A percentile compares a stretch with the other conserved stretches of the same genome.
Evolutionary conservation across 1,284 basidiomycete genomes (phyloP).

Genomic region (Peniophora sp.): DNA sequence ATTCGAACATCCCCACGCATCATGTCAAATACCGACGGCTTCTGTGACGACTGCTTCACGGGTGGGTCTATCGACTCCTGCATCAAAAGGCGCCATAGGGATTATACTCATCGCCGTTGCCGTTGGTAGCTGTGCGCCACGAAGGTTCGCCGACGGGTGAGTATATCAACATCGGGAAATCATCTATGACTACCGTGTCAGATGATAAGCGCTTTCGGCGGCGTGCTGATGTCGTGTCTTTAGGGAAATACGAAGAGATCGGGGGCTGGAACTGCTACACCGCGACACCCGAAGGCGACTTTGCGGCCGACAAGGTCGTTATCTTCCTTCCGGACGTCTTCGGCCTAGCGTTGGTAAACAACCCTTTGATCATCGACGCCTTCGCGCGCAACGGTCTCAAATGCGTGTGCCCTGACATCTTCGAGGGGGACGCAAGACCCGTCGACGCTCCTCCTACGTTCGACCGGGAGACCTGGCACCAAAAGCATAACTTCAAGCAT

Average conservation of each 20-base stretch:
- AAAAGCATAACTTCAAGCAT: neutral
- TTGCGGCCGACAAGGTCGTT: slow-evolving; percentile 43
- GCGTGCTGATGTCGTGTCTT: neutral
- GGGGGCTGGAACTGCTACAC: slow-evolving; percentile 12
- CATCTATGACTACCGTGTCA: neutral
- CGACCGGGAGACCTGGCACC: neutral
- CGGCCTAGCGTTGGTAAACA: slow-evolving; percentile 19
- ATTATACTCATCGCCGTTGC: too few relatives aligned
- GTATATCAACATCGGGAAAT: neutral
- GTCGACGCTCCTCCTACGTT: neutral
- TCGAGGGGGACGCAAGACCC: neutral
- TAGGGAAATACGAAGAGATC: neutral
- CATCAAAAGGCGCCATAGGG: too few relatives aligned
- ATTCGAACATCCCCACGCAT: too few relatives aligned
- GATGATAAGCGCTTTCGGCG: neutral
- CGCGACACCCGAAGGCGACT: slow-evolving; percentile 37
- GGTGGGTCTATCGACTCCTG: too few relatives aligned
- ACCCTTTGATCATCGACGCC: slow-evolving; percentile 22
- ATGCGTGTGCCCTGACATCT: neutral
- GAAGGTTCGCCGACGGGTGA: neutral
- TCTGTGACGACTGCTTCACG: too few relatives aligned
- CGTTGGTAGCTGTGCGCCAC: neutral
- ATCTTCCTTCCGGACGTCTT: slow-evolving; percentile 38
- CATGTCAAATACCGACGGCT: too few relatives aligned
- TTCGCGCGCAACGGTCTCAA: neutral